Conservation (phyloP, 2,329 filamentous ascomycete genomes). For the Cadophora sp. region DNA sequence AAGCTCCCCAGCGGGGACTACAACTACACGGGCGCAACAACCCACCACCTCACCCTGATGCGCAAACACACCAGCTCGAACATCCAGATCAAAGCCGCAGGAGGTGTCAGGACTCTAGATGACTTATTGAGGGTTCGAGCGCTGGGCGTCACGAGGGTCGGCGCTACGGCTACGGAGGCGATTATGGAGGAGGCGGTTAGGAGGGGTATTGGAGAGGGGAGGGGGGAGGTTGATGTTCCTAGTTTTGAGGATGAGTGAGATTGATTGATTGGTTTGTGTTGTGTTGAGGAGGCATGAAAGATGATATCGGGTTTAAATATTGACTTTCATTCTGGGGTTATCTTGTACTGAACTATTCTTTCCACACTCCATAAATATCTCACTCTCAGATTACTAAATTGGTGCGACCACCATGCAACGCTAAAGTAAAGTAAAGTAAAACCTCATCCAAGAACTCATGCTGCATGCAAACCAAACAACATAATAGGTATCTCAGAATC, state of each 20-base stretch:
- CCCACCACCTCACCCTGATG: conserved; percentile 61
- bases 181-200: conserved; percentile 62
- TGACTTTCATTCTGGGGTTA: neutral
- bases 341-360: neutral
- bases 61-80: conserved; percentile 50
- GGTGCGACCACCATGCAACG: neutral
- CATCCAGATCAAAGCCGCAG: conserved; percentile 64
- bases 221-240: conserved; percentile 30
- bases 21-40: conserved; percentile 60
- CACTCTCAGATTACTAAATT: neutral
- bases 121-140: conserved; percentile 61
- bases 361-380: neutral
- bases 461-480: neutral
- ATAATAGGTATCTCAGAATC: conserved; percentile 12
- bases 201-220: conserved; percentile 52
- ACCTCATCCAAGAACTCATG: neutral
- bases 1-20: conserved; percentile 60
- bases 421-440: neutral
- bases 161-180: conserved; percentile 59
- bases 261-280: too few relatives aligned
- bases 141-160: conserved; percentile 61
- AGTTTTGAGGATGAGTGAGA: conserved; percentile 1
- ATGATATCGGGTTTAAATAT: too few relatives aligned
- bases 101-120: conserved; percentile 62
- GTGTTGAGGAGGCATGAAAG: too few relatives aligned